A percentile compares a stretch with the other conserved stretches of the same genome.
Conservation (phyloP, 83 land plant species). For the Diphasiastrum complanatum region DNA sequence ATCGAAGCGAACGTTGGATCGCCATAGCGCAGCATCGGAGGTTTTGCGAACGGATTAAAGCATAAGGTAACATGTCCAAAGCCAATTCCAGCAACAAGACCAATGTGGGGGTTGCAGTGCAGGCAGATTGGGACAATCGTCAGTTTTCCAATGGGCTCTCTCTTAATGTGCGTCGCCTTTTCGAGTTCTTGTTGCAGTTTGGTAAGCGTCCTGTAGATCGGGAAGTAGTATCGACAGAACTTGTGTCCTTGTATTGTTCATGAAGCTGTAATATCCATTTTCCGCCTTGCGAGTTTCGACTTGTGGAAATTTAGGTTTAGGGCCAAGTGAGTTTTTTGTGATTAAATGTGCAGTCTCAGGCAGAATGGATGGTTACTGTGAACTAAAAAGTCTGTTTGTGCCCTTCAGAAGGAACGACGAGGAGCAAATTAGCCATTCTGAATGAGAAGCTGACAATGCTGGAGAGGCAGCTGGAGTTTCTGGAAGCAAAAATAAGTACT, state of each 20-base stretch:
- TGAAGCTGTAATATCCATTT: not conserved
- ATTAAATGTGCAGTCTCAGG: not conserved
- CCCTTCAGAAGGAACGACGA: constrained; percentile 81
- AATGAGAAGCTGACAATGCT: constrained; percentile 77
- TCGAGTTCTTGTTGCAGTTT: constrained; percentile 86
- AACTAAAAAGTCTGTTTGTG: not conserved
- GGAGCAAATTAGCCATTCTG: constrained; percentile 73
- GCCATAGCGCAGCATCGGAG: too few relatives aligned
- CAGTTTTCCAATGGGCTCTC: constrained; percentile 80
- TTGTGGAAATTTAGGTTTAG: not conserved
- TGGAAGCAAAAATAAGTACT: constrained; percentile 72
- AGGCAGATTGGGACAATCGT: constrained; percentile 95
- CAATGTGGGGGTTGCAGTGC: constrained; percentile 83
- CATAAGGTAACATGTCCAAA: too few relatives aligned
- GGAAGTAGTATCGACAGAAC: not conserved
- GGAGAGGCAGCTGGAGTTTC: constrained; percentile 70
- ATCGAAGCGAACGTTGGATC: too few relatives aligned
- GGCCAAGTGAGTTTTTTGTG: not conserved
- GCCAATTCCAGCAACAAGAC: constrained; percentile 71
- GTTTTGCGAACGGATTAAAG: too few relatives aligned
- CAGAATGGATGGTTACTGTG: not conserved
- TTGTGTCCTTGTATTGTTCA: constrained; percentile 4
- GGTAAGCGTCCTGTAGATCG: constrained; percentile 42
- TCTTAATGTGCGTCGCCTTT: constrained; percentile 87
- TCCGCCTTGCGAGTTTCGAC: not conserved